Evolutionary conservation across 257 asterid genomes (phyloP), one percentile per base, ranked within the genome.

Genomic region (Datura wrightii): DNA sequence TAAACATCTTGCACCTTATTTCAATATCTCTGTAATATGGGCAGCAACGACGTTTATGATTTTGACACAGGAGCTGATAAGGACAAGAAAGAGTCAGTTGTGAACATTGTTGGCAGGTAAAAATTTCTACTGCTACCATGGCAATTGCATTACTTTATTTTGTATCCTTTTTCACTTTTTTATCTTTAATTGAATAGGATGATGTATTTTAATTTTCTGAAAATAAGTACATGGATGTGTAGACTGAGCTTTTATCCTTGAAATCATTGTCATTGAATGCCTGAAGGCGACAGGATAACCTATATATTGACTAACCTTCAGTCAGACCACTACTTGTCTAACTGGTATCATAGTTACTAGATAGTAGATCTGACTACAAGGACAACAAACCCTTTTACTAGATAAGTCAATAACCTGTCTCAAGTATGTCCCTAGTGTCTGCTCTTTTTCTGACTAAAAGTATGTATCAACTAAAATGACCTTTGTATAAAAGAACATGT

Each of bases 41-140:
- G 84, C 98, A 96, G 99, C 98, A 96, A 96, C 83, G 99, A 96
- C 81, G 98, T 96, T 55, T 94, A 96, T 83, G 99, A 96, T 94
- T 94, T 91, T 89, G 98, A 93, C 83, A 90, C 93, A 24, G 98
- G 99, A 89, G 99, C 98, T 6, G 99, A 96, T 89, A 89, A 84
- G 87, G 92, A 96, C 92, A 96, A 96, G 96, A 93, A 92, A 87
- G 99, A 96, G 90, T 96, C 99, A 5, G 97, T 94, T 76, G 99
- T 96, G 62, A 96, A 92, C 83, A 85, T 94, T 79, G 72, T 89
- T 82, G 93, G 96, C 89, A 92, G 98, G 99, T 93, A 88, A 90
- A 86, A 70, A 60, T 62, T 50, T 52, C 42, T 82, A 50, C 80
- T 52, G 10, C 34, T 18, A 11, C n/a, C 79, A 79, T 81, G 70